A percentile compares a stretch with the other conserved stretches of the same genome.
phyloP scores from a whole-genome alignment of 164 flowering plant genomes.

The Tetrastigma voinierianum region DNA sequence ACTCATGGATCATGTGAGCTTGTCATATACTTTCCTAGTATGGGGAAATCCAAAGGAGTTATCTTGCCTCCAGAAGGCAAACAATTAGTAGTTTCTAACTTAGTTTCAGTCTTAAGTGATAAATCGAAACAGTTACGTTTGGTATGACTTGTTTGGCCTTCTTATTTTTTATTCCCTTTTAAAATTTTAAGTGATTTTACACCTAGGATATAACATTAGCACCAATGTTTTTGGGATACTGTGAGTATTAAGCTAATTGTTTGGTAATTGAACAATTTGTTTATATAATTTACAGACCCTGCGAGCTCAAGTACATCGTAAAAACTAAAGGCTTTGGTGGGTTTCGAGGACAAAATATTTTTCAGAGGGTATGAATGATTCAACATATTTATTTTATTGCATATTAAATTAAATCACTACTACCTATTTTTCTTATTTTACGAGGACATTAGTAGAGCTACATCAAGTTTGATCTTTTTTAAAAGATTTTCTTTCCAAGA shows the following conservation, averaged over 20 bases:
- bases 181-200: no score
- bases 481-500: neutral
- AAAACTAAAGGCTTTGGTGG: conserved; percentile 65
- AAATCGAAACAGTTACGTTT: no score
- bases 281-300: conserved; percentile 41
- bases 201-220: no score
- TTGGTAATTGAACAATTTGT: neutral
- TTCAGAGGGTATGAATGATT: conserved; percentile 74
- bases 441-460: no score
- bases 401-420: no score
- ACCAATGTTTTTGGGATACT: neutral
- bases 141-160: neutral
- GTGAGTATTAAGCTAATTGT: neutral
- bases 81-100: neutral
- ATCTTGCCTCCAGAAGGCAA: conserved; percentile 82
- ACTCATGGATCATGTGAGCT: conserved; percentile 83
- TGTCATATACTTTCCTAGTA: conserved; percentile 69
- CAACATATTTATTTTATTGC: neutral
- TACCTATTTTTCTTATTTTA: no score
- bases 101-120: neutral
- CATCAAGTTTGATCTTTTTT: neutral
- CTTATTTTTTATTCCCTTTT: neutral
- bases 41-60: conserved; percentile 81
- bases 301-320: conserved; percentile 58
- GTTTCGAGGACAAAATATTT: conserved; percentile 60